phyloP scores from a whole-genome alignment of 2,329 filamentous ascomycete genomes.

The Penicillium sp. region DNA sequence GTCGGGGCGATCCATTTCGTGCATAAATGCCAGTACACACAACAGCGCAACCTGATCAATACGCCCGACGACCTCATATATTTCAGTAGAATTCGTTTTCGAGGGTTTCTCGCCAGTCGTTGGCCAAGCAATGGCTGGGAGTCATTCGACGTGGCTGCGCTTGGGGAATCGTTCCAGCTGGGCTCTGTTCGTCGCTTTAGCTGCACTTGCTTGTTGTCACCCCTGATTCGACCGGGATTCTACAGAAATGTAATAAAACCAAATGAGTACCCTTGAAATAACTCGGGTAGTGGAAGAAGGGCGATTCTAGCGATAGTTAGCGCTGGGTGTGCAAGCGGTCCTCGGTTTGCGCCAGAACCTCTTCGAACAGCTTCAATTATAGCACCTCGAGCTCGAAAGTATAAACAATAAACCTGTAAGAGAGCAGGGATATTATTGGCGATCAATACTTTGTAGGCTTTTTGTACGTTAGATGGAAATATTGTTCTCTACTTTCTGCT shows the following conservation, averaged over 20 bases:
- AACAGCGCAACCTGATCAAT: conserved; percentile 8
- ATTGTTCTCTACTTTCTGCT: not conserved
- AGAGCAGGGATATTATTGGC: conserved; percentile 1
- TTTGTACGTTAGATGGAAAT: not conserved
- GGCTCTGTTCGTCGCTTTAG: conserved; percentile 12
- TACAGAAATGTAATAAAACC: not conserved
- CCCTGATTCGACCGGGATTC: conserved; percentile 11
- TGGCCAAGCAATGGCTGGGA: conserved; percentile 26
- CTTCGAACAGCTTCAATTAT: conserved; percentile 14
- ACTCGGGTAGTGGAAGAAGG: not conserved
- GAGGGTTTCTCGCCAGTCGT: conserved; percentile 19
- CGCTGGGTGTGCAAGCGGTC: conserved; percentile 11
- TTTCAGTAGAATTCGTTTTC: conserved; percentile 16
- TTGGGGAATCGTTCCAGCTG: conserved; percentile 29
- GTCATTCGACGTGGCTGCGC: conserved; percentile 40
- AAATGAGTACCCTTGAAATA: conserved; percentile 1
- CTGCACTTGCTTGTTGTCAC: not conserved
- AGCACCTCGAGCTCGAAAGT: not conserved
- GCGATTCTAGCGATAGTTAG: conserved; percentile 2
- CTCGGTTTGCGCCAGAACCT: conserved; percentile 18
- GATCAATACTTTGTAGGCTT: conserved; percentile 5
- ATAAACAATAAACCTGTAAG: not conserved
- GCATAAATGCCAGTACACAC: not conserved
- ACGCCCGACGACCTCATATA: conserved; percentile 12
- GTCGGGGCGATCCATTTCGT: not conserved